phyloP scores from a whole-genome alignment of 305 asterid genomes.

The Solanum aculeatissimum region DNA sequence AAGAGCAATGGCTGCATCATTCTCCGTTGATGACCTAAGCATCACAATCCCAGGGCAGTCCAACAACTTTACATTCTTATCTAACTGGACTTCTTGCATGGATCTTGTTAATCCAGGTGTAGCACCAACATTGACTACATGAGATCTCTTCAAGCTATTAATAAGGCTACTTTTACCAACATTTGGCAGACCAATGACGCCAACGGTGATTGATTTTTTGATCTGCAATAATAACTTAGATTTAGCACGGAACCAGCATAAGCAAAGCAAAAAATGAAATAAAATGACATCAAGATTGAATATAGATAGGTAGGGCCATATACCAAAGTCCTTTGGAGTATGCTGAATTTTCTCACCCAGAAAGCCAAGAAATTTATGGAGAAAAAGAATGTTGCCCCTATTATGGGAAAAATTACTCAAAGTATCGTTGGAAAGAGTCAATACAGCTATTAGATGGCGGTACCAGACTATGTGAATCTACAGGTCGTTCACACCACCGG shows the following conservation, averaged over 20 bases:
- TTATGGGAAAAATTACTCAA: background rate
- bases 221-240: constrained; percentile 34
- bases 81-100: constrained; percentile 81
- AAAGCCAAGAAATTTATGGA: background rate
- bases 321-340: background rate
- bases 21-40: constrained; percentile 60
- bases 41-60: constrained; percentile 96
- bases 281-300: background rate
- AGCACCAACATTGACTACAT: constrained; percentile 72
- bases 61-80: constrained; percentile 70
- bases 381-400: background rate
- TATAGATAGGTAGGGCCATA: background rate
- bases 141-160: constrained; percentile 73
- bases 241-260: background rate
- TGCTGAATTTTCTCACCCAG: background rate
- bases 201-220: constrained; percentile 74
- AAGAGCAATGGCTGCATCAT: constrained; percentile 73
- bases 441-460: background rate
- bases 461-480: background rate
- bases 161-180: constrained; percentile 88
- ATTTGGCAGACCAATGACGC: constrained; percentile 77
- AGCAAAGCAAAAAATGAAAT: background rate
- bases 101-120: constrained; percentile 87
- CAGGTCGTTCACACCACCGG: background rate
- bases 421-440: background rate